Conservation (phyloP, 805 yeast species). For the Starmerella asiatica region DNA sequence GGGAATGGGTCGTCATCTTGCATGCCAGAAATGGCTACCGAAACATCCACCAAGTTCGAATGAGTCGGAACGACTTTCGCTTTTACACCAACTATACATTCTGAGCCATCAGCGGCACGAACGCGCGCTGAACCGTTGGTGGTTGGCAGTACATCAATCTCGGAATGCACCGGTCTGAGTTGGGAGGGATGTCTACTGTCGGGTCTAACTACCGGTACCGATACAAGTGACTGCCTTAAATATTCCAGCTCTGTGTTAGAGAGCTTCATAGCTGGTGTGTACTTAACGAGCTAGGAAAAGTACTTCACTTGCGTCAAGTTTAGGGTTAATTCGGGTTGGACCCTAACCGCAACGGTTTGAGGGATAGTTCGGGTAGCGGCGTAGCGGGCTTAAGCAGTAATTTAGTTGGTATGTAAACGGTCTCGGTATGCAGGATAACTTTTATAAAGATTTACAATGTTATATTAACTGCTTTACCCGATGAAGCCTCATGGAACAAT, state of each 20-base stretch:
- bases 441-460: too few relatives aligned
- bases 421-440: too few relatives aligned
- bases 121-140: slow-evolving; percentile 90
- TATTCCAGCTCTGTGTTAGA: slow-evolving; percentile 37
- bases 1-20: slow-evolving; percentile 68
- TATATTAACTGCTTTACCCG: too few relatives aligned
- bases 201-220: slow-evolving; percentile 56
- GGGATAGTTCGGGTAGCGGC: too few relatives aligned
- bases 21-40: slow-evolving; percentile 53
- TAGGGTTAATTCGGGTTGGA: too few relatives aligned
- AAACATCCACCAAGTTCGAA: slow-evolving; percentile 47
- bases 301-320: too few relatives aligned
- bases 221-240: slow-evolving; percentile 55
- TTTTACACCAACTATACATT: slow-evolving; percentile 83
- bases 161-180: slow-evolving; percentile 76
- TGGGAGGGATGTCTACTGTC: slow-evolving; percentile 68
- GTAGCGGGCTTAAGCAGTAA: too few relatives aligned
- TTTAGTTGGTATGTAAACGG: too few relatives aligned
- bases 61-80: slow-evolving; percentile 49
- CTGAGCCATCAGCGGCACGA: slow-evolving; percentile 77
- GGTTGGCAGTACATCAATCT: slow-evolving; percentile 64
- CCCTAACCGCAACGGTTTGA: too few relatives aligned
- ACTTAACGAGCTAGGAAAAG: too few relatives aligned
- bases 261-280: too few relatives aligned
- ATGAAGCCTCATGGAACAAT: too few relatives aligned